Conservation (phyloP, 2,329 filamentous ascomycete genomes). For the Trichoderma aggressivum region DNA sequence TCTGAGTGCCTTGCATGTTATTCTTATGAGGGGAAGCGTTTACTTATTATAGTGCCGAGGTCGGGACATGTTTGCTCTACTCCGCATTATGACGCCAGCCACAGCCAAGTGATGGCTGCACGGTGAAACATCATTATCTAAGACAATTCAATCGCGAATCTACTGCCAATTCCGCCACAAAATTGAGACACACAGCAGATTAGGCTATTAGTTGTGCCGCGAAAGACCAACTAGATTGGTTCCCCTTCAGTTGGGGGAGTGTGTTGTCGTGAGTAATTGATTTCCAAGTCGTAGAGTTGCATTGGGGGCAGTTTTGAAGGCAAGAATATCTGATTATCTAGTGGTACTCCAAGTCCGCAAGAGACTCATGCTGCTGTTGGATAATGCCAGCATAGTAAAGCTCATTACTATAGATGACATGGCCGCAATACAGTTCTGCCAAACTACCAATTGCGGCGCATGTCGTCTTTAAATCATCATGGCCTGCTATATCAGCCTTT, state of each 20-base stretch:
- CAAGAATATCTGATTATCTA: neutral
- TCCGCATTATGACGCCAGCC: neutral
- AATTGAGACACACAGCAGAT: neutral
- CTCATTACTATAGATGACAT: neutral
- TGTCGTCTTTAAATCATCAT: neutral
- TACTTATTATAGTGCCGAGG: neutral
- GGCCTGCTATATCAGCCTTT: neutral
- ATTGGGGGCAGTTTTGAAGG: neutral
- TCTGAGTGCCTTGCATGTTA: neutral
- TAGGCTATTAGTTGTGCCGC: neutral
- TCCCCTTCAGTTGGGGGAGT: neutral
- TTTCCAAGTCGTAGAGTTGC: neutral
- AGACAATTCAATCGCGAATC: neutral
- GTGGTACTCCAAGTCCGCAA: neutral
- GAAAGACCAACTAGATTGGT: neutral
- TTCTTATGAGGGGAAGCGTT: neutral
- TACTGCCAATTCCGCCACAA: neutral
- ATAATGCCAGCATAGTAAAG: neutral
- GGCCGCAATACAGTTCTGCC: fast-evolving
- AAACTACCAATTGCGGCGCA: neutral
- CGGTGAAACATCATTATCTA: neutral
- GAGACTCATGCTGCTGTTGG: neutral
- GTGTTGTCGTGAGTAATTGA: neutral
- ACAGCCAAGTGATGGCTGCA: neutral
- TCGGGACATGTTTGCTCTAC: neutral